A percentile compares a stretch with the other conserved stretches of the same genome.
phyloP scores from a whole-genome alignment of 2,329 filamentous ascomycete genomes.

The Calonectria leucothoes region DNA sequence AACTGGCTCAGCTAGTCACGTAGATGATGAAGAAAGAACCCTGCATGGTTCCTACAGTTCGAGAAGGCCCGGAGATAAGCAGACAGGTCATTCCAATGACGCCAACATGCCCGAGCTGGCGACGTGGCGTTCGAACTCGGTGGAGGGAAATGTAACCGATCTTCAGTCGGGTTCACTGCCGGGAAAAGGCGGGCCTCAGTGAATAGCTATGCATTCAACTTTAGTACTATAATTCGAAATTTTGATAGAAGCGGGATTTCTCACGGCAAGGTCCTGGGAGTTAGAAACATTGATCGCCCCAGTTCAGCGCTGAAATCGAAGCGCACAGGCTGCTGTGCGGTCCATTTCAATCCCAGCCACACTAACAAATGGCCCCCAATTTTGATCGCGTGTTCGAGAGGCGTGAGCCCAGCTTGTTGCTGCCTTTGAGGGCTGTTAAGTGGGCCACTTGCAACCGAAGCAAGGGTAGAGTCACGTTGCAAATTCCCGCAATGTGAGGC shows the following conservation, averaged over 20 bases:
- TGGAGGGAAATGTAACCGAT: background rate
- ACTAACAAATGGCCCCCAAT: background rate
- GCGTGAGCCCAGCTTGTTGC: background rate
- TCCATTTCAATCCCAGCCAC: conserved; percentile 25
- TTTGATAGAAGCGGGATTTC: too few relatives aligned
- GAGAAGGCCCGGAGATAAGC: background rate
- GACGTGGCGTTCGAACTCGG: background rate
- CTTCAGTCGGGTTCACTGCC: background rate
- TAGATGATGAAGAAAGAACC: background rate
- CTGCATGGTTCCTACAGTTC: background rate
- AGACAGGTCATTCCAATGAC: background rate
- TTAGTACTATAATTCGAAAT: background rate
- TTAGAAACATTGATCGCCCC: too few relatives aligned
- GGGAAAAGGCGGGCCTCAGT: background rate
- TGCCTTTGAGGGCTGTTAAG: background rate
- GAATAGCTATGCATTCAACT: too few relatives aligned
- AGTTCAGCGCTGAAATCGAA: background rate
- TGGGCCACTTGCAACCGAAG: background rate
- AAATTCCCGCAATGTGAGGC: background rate
- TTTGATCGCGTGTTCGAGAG: background rate
- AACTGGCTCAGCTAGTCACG: background rate
- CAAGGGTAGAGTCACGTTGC: background rate
- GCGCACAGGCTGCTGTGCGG: background rate
- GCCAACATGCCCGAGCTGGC: background rate
- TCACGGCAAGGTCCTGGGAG: too few relatives aligned